Conservation (phyloP, 2,329 filamentous ascomycete genomes). For the Orbilia javanica region DNA sequence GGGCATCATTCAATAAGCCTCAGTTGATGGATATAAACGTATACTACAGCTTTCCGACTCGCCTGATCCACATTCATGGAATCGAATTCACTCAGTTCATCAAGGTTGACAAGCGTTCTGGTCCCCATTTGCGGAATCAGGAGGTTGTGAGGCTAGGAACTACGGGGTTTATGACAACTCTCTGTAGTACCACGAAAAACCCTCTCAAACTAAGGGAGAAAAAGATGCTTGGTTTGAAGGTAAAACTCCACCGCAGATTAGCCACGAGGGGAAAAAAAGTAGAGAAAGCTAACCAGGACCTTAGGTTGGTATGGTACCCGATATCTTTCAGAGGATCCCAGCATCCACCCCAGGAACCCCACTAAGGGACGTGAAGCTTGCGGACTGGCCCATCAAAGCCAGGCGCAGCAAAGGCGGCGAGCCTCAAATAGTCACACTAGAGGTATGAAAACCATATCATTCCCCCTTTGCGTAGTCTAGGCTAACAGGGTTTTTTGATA, state of each 20-base stretch:
- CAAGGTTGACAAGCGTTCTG: constrained; percentile 24
- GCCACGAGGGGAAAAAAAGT: neutral
- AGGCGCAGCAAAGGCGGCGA: constrained; percentile 51
- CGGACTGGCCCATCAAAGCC: constrained; percentile 57
- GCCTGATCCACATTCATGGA: constrained; percentile 50
- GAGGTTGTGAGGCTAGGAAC: constrained; percentile 40
- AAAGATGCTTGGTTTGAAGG: constrained; percentile 54
- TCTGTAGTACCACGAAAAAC: constrained; percentile 32
- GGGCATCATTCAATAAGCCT: constrained; percentile 26
- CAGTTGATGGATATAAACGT: constrained; percentile 41
- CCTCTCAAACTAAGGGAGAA: constrained; percentile 25
- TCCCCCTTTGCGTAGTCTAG: neutral
- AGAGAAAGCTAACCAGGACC: neutral
- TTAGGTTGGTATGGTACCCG: constrained; percentile 54
- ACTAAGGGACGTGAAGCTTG: constrained; percentile 48
- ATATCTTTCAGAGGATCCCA: constrained; percentile 44
- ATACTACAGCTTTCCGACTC: constrained; percentile 55
- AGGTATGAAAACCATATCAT: constrained; percentile 6
- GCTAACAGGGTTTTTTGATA: neutral
- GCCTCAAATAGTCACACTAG: constrained; percentile 50
- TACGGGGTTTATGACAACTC: constrained; percentile 55
- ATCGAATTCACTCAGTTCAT: constrained; percentile 41
- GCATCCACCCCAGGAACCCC: constrained; percentile 34
- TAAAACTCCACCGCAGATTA: neutral
- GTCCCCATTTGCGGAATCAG: neutral